phyloP scores from a whole-genome alignment of 2,329 filamentous ascomycete species.

The Furcasterigmium sp. region DNA sequence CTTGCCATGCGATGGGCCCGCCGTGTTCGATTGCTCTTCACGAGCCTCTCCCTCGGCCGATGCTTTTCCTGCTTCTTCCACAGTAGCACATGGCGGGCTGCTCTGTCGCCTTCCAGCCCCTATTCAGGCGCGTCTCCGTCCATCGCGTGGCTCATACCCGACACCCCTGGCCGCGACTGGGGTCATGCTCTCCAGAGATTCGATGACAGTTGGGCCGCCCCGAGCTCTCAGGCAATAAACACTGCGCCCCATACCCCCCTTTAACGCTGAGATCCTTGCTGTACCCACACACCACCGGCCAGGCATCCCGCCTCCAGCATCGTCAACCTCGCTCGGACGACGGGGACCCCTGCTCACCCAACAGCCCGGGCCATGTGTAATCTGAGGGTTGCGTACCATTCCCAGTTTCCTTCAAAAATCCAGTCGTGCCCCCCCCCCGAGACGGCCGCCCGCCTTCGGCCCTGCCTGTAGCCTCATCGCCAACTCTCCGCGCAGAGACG shows the following conservation, averaged over 20 bases:
- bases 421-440: conserved; percentile 1
- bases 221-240: neutral
- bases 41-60: too few relatives aligned
- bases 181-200: conserved; percentile 1
- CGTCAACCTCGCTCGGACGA: neutral
- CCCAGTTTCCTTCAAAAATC: neutral
- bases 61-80: too few relatives aligned
- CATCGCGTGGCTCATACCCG: conserved; percentile 1
- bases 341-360: neutral
- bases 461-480: neutral
- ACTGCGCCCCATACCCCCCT: neutral
- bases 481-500: neutral
- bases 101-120: neutral
- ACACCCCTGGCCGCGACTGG: conserved; percentile 1
- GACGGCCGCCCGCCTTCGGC: neutral
- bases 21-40: too few relatives aligned
- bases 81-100: too few relatives aligned
- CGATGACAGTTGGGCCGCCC: conserved; percentile 1
- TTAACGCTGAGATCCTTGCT: neutral
- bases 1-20: too few relatives aligned
- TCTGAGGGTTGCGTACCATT: neutral
- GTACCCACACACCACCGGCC: neutral
- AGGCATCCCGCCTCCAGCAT: neutral
- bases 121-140: neutral
- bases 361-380: neutral